phyloP scores from a whole-genome alignment of 2,329 filamentous ascomycete genomes.

The Sclerotinia borealis region DNA sequence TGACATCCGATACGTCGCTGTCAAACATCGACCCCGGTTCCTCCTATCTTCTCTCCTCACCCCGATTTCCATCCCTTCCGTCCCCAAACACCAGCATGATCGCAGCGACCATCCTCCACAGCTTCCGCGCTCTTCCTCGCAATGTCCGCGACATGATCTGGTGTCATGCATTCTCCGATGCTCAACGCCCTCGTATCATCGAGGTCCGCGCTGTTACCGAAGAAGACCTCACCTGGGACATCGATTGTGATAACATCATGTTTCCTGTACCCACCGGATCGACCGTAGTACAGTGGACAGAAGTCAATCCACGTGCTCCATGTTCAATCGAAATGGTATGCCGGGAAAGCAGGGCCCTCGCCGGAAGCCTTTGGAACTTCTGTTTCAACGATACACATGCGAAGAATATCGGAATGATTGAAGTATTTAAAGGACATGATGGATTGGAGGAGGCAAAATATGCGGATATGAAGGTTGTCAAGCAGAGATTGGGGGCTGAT shows the following conservation, averaged over 20 bases:
- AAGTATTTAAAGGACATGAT: not conserved
- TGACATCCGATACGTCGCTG: no score
- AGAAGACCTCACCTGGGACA: not conserved
- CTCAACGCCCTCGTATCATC: constrained; percentile 4
- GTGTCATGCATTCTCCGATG: not conserved
- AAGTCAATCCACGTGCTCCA: not conserved
- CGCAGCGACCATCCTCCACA: not conserved
- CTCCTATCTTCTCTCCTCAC: not conserved
- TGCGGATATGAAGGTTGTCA: not conserved
- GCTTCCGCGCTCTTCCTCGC: not conserved
- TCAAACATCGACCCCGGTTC: not conserved
- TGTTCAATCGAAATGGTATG: not conserved
- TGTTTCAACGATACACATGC: not conserved
- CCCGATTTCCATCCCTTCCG: not conserved
- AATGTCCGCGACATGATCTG: not conserved
- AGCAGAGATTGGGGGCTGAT: not conserved
- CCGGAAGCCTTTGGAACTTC: not conserved
- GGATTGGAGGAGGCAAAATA: not conserved
- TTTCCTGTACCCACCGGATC: constrained; percentile 8
- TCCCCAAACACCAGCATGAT: not conserved
- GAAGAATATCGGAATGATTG: not conserved
- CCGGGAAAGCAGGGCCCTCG: not conserved
- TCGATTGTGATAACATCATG: not conserved
- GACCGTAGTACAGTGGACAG: not conserved
- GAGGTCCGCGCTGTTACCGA: not conserved